Base-by-base conservation (phyloP, 352 stramenopile species). In the Sclerospora graminicola region DNA sequence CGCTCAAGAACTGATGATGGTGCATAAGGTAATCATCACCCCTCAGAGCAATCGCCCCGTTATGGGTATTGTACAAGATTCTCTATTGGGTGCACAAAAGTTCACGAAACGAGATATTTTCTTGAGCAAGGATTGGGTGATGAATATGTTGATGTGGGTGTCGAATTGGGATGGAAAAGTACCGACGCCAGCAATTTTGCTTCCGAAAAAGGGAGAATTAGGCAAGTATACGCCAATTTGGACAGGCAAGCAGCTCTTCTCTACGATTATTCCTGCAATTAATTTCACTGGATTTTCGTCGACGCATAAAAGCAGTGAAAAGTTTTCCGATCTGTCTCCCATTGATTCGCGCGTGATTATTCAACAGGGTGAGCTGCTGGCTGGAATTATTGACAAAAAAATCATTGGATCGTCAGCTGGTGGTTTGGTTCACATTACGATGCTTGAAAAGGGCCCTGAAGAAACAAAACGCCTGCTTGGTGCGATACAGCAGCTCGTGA, bases 11-110 rank as follows among this genome's bases (percentile, higher is more conserved):
- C 82, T 99, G 46, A 99, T 99, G 95, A 96, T 98, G 75, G 95
- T 97, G 61, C 91, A 97, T 51, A 94, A 97, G 59, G 95, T 98
- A 47, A 96, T 99, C 55, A 96, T 99, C 34, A 97, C 87, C 36
- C 95, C 95, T 5, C 96, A 99, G 72, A 96, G 82, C 37, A 99
- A 99, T 63, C 88, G 91, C 46, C 96, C 96, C 15, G 96, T 99
- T 6, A 99, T 99, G 96, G 95, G 96, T 76, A 99, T 99, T 71
- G 94, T 99, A 41, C 80, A 92, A 55, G 94, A 98, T 70, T 97
- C 92, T 13, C 66, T 99, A 32, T 63, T 99, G 18, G 95, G 92
- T 41, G 88, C 96, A 9, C 93, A 97, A 61, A 97, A 97, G 57
- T 97, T 99, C 63, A 99, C 95, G 2, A 98, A 98, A 65, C 78